These are phyloP conservation scores for Globisporangium lucens DNA, from an alignment of 352 stramenopile genomes.

Conservation along the genomic window DNA sequence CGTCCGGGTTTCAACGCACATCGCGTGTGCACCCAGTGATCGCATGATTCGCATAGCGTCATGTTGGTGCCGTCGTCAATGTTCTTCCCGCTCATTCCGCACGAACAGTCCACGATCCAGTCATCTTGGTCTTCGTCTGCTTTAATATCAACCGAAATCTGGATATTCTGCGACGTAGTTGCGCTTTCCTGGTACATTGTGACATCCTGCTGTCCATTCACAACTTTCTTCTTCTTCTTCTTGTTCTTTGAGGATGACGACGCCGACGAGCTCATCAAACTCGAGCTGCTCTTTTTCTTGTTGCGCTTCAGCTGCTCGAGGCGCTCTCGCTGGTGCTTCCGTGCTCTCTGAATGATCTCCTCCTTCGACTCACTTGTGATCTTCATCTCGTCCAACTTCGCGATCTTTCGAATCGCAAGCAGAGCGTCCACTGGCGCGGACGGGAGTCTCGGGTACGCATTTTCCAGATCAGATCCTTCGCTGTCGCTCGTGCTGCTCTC, in stretches of 20 bases:
- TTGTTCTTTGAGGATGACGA: slow-evolving; percentile 20
- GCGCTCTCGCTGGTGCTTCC: slow-evolving; percentile 34
- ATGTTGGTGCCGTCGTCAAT: slow-evolving; percentile 43
- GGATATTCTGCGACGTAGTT: slow-evolving; percentile 1
- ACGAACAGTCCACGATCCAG: slow-evolving; percentile 66
- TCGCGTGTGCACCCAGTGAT: slow-evolving; percentile 26
- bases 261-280: slow-evolving; percentile 4
- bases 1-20: slow-evolving; percentile 15
- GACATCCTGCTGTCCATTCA: slow-evolving; percentile 1
- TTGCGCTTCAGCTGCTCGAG: slow-evolving; percentile 28
- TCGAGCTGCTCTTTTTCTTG: slow-evolving; percentile 35
- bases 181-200: background rate
- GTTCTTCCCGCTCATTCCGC: slow-evolving; percentile 50
- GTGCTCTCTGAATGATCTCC: slow-evolving; percentile 33
- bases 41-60: slow-evolving; percentile 39
- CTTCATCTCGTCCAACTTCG: slow-evolving; percentile 52
- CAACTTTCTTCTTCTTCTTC: slow-evolving; percentile 26
- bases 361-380: slow-evolving; percentile 38
- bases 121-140: slow-evolving; percentile 29
- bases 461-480: slow-evolving; percentile 59
- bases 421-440: slow-evolving; percentile 55
- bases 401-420: slow-evolving; percentile 47
- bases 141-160: background rate
- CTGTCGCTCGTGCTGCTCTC: slow-evolving; percentile 45
- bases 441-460: slow-evolving; percentile 56